Conservation (phyloP, 306 rosid genomes). For the Albizia julibrissin region DNA sequence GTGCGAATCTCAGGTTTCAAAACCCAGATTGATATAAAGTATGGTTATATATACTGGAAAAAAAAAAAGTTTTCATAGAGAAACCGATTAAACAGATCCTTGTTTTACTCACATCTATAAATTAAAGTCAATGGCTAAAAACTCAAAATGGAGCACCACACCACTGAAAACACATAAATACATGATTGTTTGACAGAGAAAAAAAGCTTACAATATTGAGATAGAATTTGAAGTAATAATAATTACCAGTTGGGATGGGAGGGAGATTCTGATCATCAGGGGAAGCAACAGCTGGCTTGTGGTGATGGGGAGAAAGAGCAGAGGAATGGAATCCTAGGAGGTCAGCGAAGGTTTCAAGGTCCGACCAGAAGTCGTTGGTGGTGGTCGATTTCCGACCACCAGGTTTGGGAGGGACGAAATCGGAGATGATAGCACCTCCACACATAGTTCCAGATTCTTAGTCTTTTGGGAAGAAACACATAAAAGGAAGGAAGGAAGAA, state of each 20-base stretch:
- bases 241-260: neutral
- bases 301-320: neutral
- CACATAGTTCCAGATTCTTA: conserved; percentile 48
- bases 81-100: neutral
- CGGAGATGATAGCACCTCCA: conserved; percentile 79
- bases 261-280: neutral
- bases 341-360: conserved; percentile 49
- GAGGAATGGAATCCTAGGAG: conserved; percentile 36
- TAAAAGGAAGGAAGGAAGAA: no score
- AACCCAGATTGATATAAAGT: neutral
- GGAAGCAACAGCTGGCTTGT: neutral
- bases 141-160: neutral
- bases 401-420: conserved; percentile 37
- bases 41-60: neutral
- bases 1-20: neutral
- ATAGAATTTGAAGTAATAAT: neutral
- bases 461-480: neutral
- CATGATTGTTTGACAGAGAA: neutral
- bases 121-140: neutral
- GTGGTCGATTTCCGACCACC: conserved; percentile 32
- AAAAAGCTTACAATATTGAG: neutral
- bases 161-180: neutral
- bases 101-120: neutral
- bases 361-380: conserved; percentile 45
- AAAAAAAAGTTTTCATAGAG: neutral